Base-by-base conservation (phyloP, 116 monocot species). In the Posidonia oceanica region DNA sequence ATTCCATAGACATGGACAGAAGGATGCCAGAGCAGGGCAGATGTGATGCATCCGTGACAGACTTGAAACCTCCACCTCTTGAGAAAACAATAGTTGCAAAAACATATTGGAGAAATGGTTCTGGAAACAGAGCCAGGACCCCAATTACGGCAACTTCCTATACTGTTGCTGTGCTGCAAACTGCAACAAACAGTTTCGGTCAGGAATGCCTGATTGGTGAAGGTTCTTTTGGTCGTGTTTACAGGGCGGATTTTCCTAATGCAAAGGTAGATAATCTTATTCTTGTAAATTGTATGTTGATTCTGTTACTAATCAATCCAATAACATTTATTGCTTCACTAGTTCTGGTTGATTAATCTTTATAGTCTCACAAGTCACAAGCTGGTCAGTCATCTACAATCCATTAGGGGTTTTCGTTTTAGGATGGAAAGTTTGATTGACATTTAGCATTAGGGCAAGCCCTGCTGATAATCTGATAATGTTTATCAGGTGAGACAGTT, bases 221-320 rank as follows among this genome's bases (percentile, higher is more conserved):
- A 76, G 91, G 94, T 60, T 89, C 89, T 1, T 69, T 89, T 69
- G 94, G 94, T 67, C 84, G 94, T 42, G 94, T 94, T 60, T 94
- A 94, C 77, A 81, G 71, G 74, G 94, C 85, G 16, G 85, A 87
- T 39, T 87, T 89, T 78, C 68, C 89, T 16, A 87, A 89, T 76
- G 83, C 80, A 41, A 94, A 94, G 89, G 94, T 89, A 87, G 29
- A 29, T 29, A 1, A 29, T 29, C 29, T 29, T 29, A 29, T 29
- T 29, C 29, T 29, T 29, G 29, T 29, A 29, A 29, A 29, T 29
- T 29, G 29, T 29, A 29, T 29, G 29, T 29, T 29, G 29, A 29
- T 29, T 29, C 29, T 29, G 29, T 29, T 29, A 29, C 29, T 29
- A 29, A 29, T 54, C 55, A 56, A 56, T 15, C 55, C n/a, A 12